Percentiles rank a stretch among this genome's conserved stretches.
phyloP scores from a whole-genome alignment of 106 monocot species.

The Platanthera guangdongensis region DNA sequence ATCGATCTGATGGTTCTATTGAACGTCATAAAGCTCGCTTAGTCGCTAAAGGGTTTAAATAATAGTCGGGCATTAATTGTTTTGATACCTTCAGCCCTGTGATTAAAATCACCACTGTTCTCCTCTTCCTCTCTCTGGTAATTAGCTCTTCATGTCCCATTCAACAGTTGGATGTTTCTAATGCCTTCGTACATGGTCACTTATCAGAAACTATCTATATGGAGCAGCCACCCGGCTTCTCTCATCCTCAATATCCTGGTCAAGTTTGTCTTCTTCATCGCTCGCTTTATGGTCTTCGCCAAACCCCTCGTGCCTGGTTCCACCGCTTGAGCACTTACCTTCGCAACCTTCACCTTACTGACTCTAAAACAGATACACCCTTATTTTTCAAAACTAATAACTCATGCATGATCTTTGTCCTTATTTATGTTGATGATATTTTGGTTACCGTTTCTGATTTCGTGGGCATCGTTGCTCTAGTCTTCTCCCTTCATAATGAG shows the following conservation, averaged over 20 bases:
- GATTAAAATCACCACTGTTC: background rate
- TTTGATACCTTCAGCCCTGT: conserved; percentile 7
- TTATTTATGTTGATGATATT: no score
- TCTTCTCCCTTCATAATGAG: no score
- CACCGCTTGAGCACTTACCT: no score
- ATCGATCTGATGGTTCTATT: no score
- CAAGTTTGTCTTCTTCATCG: background rate
- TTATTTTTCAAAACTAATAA: no score
- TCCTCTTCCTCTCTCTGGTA: background rate
- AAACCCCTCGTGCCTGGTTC: no score
- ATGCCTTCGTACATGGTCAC: background rate
- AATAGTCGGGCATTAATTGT: background rate
- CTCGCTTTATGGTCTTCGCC: background rate
- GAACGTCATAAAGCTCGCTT: background rate
- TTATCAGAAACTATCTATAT: background rate
- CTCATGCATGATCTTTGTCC: no score
- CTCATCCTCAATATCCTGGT: background rate
- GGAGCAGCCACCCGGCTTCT: background rate
- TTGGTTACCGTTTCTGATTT: no score
- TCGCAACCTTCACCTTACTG: no score
- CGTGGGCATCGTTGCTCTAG: no score
- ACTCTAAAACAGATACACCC: no score
- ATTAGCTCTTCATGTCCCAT: background rate
- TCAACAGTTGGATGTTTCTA: background rate
- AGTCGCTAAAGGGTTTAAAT: background rate